Base-by-base conservation (phyloP, 2,329 filamentous ascomycete genomes). In the Clonostachys rhizophaga region DNA sequence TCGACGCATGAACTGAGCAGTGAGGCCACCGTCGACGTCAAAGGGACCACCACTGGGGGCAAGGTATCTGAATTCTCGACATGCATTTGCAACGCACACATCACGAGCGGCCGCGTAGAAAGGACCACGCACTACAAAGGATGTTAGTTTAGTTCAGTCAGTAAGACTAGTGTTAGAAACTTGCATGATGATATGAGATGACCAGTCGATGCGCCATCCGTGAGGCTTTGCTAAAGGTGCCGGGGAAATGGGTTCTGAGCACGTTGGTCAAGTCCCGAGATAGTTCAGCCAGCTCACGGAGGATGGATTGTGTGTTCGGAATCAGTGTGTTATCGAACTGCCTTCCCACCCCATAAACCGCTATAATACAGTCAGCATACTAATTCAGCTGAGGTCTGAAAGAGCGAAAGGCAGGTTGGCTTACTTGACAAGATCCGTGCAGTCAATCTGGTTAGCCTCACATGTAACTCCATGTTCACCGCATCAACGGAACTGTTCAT, bases 41-140 rank as follows among this genome's bases (percentile, higher is more conserved):
- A 17, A 14, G 36, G 36, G 36, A 39, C 16, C 2, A 39, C 36
- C 50, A 54, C n/a, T 54, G 55, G 41, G 40, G 14, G 49, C n/a
- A 17, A 46, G 35, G 40, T 45, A n/a, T 43, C 42, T 2, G 53
- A 53, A 39, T 59, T 55, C 33, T 59, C 57, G 2, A 61, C 60
- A 12, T 61, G 58, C 50, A 63, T 62, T 18, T 64, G 61, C 2
- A 64, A 44, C 1, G 61, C 61, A 17, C 59, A 61, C 59, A 61
- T 61, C 9, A 61, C 61, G 12, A 62, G 57, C 2, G 59, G 59
- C 1, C 59, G 50, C 0, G 59, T 61, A 2, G 59, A 60, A 8
- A 62, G 54, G 3, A 61, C 59, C 1, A 61, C 59, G 9, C 59
- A 61, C 58, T 59, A 30, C 16, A 12, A 11, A 30, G 3, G 16